phyloP scores from a whole-genome alignment of 345 rosid genomes.

The Acer negundo region DNA sequence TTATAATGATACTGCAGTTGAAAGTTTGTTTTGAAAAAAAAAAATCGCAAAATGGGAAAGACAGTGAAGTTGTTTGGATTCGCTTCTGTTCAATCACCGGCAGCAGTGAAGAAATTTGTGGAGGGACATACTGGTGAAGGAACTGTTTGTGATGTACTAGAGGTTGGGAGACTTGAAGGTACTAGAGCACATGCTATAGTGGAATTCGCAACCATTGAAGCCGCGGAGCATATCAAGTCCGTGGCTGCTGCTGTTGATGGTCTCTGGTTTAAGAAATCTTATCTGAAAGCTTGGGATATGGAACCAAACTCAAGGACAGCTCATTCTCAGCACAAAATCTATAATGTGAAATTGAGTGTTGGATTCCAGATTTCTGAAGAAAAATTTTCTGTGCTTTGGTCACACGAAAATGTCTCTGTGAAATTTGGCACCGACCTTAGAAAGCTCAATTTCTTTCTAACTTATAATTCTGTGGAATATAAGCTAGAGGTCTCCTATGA shows the following conservation, averaged over 20 bases:
- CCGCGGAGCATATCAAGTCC: conserved; percentile 28
- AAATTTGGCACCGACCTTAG: conserved; percentile 34
- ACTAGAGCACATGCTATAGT: conserved; percentile 35
- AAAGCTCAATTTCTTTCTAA: conserved; percentile 28
- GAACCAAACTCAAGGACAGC: conserved; percentile 30
- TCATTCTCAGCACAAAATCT: conserved; percentile 15
- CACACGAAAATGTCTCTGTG: conserved; percentile 24
- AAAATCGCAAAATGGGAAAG: conserved; percentile 34
- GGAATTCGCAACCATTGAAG: conserved; percentile 33
- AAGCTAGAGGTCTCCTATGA: conserved; percentile 49
- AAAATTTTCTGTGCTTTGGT: conserved; percentile 40
- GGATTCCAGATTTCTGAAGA: conserved; percentile 43
- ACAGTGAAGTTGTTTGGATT: conserved; percentile 37
- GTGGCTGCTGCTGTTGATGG: background rate
- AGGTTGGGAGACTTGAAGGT: conserved; percentile 22
- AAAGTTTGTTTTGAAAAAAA: background rate
- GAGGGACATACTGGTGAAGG: conserved; percentile 35
- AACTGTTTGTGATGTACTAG: conserved; percentile 35
- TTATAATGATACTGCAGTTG: background rate
- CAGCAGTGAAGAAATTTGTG: conserved; percentile 27
- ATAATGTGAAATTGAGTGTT: conserved; percentile 31
- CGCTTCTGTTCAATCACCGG: conserved; percentile 22
- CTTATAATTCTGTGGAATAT: conserved; percentile 21
- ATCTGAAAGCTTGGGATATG: conserved; percentile 25
- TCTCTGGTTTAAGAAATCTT: conserved; percentile 20